Conservation (phyloP, 352 stramenopile species). For the Sclerospora graminicola region DNA sequence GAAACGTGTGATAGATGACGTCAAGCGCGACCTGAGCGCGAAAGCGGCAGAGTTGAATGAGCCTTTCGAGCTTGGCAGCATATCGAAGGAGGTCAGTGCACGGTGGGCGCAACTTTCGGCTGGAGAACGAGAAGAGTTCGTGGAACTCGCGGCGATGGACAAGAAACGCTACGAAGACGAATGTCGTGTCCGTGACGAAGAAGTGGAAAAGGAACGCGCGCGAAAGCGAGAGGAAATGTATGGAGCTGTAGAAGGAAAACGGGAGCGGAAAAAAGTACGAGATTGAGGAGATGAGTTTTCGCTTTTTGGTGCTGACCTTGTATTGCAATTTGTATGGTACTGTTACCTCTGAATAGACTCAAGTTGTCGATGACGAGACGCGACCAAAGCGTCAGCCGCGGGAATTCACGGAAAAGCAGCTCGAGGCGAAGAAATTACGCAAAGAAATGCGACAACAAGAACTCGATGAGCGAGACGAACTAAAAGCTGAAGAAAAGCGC, state of each 20-base stretch:
- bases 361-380: constrained; percentile 25
- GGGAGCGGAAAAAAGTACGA: constrained; percentile 61
- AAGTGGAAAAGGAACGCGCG: constrained; percentile 62
- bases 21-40: constrained; percentile 43
- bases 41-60: constrained; percentile 37
- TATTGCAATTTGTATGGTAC: neutral
- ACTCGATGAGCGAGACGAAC: constrained; percentile 51
- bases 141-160: constrained; percentile 46
- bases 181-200: constrained; percentile 54
- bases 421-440: constrained; percentile 52
- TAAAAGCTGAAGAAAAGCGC: constrained; percentile 61
- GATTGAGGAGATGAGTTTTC: neutral
- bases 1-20: constrained; percentile 52
- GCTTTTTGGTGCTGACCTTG: neutral
- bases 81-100: constrained; percentile 68
- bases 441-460: constrained; percentile 74
- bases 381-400: constrained; percentile 33
- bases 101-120: constrained; percentile 61
- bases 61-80: constrained; percentile 43
- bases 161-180: constrained; percentile 65
- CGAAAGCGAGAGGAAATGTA: constrained; percentile 69
- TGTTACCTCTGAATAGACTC: constrained; percentile 15
- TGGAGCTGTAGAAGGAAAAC: constrained; percentile 61
- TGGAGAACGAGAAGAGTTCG: constrained; percentile 61
- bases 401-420: constrained; percentile 54